These are phyloP conservation scores for Apiospora phragmitis DNA, from an alignment of 2,329 filamentous ascomycete genomes.

Conservation along the genomic window DNA sequence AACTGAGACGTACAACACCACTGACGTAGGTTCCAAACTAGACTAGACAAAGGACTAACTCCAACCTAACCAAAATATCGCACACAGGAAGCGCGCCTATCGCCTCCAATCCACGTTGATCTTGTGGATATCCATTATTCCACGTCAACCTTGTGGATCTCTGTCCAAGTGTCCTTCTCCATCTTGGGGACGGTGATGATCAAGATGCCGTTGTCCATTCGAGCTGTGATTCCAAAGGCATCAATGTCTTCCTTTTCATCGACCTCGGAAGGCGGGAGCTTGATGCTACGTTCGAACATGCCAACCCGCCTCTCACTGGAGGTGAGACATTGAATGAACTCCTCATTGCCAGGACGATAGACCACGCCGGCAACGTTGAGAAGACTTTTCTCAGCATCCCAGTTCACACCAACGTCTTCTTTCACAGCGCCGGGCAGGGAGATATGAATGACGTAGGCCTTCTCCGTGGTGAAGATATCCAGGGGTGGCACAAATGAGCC, in stretches of 20 bases:
- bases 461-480: slow-evolving; percentile 72
- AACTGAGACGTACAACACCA: neutral
- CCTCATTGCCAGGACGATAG: slow-evolving; percentile 70
- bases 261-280: slow-evolving; percentile 49
- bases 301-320: slow-evolving; percentile 71
- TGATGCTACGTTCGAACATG: slow-evolving; percentile 70
- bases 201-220: slow-evolving; percentile 76
- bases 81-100: neutral
- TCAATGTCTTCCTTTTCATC: slow-evolving; percentile 61
- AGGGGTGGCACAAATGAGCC: slow-evolving; percentile 63
- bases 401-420: slow-evolving; percentile 75
- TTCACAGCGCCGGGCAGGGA: slow-evolving; percentile 79
- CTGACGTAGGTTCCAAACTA: neutral
- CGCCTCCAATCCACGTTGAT: slow-evolving; percentile 53
- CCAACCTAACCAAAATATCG: neutral
- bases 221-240: slow-evolving; percentile 67
- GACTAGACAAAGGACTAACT: neutral
- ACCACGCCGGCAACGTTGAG: slow-evolving; percentile 72
- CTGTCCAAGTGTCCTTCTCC: slow-evolving; percentile 62
- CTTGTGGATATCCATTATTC: slow-evolving; percentile 50
- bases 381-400: slow-evolving; percentile 66
- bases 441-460: slow-evolving; percentile 69
- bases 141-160: slow-evolving; percentile 61
- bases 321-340: slow-evolving; percentile 63
- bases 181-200: slow-evolving; percentile 76